phyloP scores from a whole-genome alignment of 106 monocot species.

The Alisma plantagoaquatica region DNA sequence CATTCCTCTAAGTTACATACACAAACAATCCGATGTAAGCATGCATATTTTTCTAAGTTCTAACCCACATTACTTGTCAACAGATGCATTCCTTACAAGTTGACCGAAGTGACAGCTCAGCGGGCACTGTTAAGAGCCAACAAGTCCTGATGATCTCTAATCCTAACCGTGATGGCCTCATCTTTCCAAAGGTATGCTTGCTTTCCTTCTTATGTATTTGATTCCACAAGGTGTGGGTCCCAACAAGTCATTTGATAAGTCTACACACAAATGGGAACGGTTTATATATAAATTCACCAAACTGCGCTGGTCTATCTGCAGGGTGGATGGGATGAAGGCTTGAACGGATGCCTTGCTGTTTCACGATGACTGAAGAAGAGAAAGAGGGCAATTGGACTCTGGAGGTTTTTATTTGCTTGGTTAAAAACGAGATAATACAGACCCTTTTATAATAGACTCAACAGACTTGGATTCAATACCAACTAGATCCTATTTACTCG shows the following conservation, averaged over 20 bases:
- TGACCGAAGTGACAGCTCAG: slow-evolving; percentile 5
- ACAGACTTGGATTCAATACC: no score
- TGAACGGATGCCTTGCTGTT: no score
- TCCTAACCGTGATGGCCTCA: slow-evolving; percentile 41
- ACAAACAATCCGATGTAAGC: background rate
- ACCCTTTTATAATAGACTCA: no score
- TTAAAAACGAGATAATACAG: no score
- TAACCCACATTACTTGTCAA: background rate
- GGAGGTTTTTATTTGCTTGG: no score
- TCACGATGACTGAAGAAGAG: no score
- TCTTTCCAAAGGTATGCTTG: slow-evolving; percentile 63
- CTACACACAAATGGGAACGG: background rate
- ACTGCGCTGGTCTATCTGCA: slow-evolving; percentile 5
- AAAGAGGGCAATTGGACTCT: no score
- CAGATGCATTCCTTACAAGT: slow-evolving; percentile 65
- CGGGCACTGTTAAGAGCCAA: slow-evolving; percentile 7
- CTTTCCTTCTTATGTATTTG: background rate
- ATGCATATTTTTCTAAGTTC: background rate
- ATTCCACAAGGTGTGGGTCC: background rate
- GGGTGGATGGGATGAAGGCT: no score
- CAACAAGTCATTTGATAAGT: background rate
- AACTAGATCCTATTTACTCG: no score
- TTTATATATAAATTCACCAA: no score
- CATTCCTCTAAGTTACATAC: background rate
- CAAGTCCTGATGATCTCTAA: slow-evolving; percentile 57